These are phyloP conservation scores for Dysphania ambrosioides DNA, from an alignment of 148 eudicot species.

Conservation along the genomic window DNA sequence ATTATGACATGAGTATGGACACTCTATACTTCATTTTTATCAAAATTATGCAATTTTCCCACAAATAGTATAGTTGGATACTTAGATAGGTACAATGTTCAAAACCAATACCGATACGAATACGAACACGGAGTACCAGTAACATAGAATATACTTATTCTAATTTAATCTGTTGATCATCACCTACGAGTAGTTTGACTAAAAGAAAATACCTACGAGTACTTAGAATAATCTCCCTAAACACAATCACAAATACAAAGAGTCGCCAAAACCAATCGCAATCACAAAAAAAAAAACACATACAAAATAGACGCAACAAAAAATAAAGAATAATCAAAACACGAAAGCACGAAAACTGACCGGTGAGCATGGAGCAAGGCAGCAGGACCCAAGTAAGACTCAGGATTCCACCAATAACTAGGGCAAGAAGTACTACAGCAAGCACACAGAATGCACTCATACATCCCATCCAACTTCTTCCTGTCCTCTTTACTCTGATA, in stretches of 20 bases:
- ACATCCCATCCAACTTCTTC: constrained; percentile 97
- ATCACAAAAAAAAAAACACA: background rate
- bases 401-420: constrained; percentile 99
- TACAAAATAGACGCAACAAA: background rate
- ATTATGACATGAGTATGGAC: too few species aligned
- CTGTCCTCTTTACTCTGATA: constrained; percentile 76
- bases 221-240: too few species aligned
- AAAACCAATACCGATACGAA: too few species aligned
- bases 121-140: too few species aligned
- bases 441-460: constrained; percentile 92
- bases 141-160: too few species aligned
- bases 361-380: constrained; percentile 93
- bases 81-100: too few species aligned
- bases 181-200: too few species aligned
- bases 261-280: background rate
- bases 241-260: background rate
- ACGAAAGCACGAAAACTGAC: constrained; percentile 26
- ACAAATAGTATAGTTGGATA: too few species aligned
- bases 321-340: background rate
- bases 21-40: too few species aligned
- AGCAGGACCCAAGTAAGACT: constrained; percentile 90
- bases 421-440: constrained; percentile 97
- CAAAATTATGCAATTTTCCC: too few species aligned
- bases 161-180: too few species aligned
- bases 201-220: too few species aligned